A percentile compares a stretch with the other conserved stretches of the same genome.
Conservation (phyloP, 2,329 filamentous ascomycete species). For the Pseudogymnoascus sp. region DNA sequence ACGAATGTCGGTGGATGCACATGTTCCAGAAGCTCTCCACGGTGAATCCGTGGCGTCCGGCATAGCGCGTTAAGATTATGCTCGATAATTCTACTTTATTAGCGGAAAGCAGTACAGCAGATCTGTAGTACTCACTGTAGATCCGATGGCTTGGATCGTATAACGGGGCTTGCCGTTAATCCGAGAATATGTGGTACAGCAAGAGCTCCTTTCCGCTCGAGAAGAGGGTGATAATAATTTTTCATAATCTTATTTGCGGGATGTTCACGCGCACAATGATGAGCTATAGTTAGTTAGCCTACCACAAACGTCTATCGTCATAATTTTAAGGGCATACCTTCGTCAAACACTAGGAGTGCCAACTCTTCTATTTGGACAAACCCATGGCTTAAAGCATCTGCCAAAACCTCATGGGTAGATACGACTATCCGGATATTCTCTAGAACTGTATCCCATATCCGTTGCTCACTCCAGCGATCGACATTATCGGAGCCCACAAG, state of each 20-base stretch:
- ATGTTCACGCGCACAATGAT: slow-evolving; percentile 26
- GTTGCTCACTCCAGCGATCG: slow-evolving; percentile 53
- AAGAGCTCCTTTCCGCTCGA: slow-evolving; percentile 11
- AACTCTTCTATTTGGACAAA: slow-evolving; percentile 49
- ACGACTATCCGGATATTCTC: slow-evolving; percentile 49
- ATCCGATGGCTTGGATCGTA: slow-evolving; percentile 21
- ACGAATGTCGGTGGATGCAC: slow-evolving; percentile 2
- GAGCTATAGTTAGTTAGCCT: slow-evolving; percentile 18
- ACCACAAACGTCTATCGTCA: neutral
- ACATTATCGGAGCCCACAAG: slow-evolving; percentile 51
- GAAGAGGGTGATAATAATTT: slow-evolving; percentile 24
- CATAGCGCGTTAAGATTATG: slow-evolving; percentile 48
- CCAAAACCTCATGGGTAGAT: slow-evolving; percentile 51
- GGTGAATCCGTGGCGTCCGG: slow-evolving; percentile 46
- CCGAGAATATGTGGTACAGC: slow-evolving; percentile 26
- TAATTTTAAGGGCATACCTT: slow-evolving; percentile 37
- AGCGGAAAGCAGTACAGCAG: neutral
- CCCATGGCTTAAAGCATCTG: slow-evolving; percentile 53
- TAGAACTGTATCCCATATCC: slow-evolving; percentile 51
- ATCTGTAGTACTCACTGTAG: slow-evolving; percentile 20
- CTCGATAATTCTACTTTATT: slow-evolving; percentile 35
- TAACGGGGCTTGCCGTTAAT: slow-evolving; percentile 27
- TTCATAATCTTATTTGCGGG: slow-evolving; percentile 27
- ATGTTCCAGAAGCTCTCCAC: slow-evolving; percentile 39
- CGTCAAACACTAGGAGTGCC: slow-evolving; percentile 56